Evolutionary conservation across 2,329 filamentous ascomycete species (phyloP).

Genomic region (Zelopaecilomyces penicillatus): DNA sequence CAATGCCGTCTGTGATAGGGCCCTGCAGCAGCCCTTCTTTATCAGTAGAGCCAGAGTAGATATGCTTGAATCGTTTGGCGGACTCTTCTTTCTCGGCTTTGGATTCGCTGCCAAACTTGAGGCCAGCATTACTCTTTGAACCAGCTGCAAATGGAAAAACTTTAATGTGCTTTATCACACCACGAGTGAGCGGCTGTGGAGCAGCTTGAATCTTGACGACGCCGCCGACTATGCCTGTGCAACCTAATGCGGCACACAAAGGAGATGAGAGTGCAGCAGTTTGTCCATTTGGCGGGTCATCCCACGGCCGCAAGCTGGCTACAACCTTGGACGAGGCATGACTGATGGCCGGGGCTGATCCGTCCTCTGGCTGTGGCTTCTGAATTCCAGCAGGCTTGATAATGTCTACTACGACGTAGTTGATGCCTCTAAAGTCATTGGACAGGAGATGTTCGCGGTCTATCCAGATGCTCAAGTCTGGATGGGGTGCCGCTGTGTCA

Average conservation of each 20-base stretch:
- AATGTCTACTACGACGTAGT: constrained; percentile 77
- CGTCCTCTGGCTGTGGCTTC: constrained; percentile 59
- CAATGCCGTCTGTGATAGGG: constrained; percentile 79
- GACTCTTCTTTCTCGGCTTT: constrained; percentile 75
- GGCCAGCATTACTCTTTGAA: constrained; percentile 51
- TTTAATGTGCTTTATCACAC: constrained; percentile 58
- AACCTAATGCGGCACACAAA: constrained; percentile 66
- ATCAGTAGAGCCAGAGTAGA: constrained; percentile 53
- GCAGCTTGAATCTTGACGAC: constrained; percentile 83
- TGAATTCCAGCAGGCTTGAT: constrained; percentile 73
- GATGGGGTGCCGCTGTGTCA: constrained; percentile 51
- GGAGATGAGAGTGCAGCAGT: constrained; percentile 71
- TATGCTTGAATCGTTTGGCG: constrained; percentile 59
- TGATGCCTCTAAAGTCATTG: constrained; percentile 65
- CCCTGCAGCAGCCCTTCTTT: constrained; percentile 64
- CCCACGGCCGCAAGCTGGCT: constrained; percentile 69
- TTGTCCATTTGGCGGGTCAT: constrained; percentile 75
- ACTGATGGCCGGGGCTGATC: constrained; percentile 45
- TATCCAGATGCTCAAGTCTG: constrained; percentile 70
- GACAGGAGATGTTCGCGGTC: constrained; percentile 67
- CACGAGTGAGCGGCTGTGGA: constrained; percentile 59
- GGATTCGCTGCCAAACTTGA: constrained; percentile 83
- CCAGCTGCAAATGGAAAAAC: constrained; percentile 68
- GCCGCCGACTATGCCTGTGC: constrained; percentile 68
- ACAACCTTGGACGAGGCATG: constrained; percentile 52